Base-by-base conservation (phyloP, 1,284 basidiomycete species). In the Tilletiopsis washingtonensis region DNA sequence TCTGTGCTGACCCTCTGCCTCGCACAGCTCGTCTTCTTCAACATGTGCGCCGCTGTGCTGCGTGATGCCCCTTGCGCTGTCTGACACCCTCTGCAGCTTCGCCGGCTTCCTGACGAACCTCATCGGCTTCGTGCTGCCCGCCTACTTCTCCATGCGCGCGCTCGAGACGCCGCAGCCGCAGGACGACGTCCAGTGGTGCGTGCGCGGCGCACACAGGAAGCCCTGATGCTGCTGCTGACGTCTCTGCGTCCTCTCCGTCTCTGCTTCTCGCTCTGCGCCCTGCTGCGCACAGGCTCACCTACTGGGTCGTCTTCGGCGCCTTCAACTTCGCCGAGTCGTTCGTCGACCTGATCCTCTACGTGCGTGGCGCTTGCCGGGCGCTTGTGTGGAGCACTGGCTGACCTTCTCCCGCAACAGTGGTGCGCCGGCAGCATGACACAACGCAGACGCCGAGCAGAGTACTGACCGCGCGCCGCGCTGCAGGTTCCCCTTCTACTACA, bases 401-500 rank as follows among this genome's bases (percentile, higher is more conserved):
- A n/a, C n/a, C n/a, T n/a, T n/a, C n/a, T n/a, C n/a, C n/a, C n/a
- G n/a, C n/a, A n/a, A n/a, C n/a, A n/a, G n/a, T n/a, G n/a, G n/a
- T n/a, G n/a, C n/a, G n/a, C n/a, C n/a, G n/a, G n/a, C n/a, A n/a
- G n/a, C n/a, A n/a, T n/a, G n/a, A n/a, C n/a, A n/a, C n/a, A n/a
- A n/a, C n/a, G n/a, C n/a, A n/a, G n/a, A n/a, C n/a, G n/a, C n/a
- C n/a, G n/a, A n/a, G n/a, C n/a, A n/a, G n/a, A n/a, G n/a, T n/a
- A n/a, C n/a, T n/a, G n/a, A n/a, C n/a, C n/a, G n/a, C n/a, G n/a
- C n/a, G n/a, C n/a, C n/a, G n/a, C n/a, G n/a, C n/a, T n/a, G n/a
- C 17, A 34, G 32, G 36, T 69, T 93, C 55, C 89, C 89, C 12
- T 81, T 91, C 73, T 93, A 93, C 77, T 85, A 84, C 74, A 78